These are phyloP conservation scores for Serendipita sp. DNA, from an alignment of 768 basidiomycete species.

Conservation along the genomic window DNA sequence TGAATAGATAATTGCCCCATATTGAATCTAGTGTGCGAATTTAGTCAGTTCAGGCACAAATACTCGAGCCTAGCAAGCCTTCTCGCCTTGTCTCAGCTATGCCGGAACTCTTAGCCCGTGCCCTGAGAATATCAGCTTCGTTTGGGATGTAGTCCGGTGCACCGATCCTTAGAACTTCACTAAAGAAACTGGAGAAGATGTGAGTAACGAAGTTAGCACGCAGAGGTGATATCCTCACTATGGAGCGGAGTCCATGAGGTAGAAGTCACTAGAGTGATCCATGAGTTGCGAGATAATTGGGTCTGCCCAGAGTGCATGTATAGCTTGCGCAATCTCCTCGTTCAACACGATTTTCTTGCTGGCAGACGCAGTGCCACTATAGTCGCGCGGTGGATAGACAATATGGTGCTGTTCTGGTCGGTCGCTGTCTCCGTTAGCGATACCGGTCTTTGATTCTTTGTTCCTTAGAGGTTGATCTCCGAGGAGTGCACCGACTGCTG, in stretches of 20 bases:
- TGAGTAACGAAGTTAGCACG: neutral
- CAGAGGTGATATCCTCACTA: constrained; percentile 37
- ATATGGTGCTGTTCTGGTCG: neutral
- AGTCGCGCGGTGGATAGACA: constrained; percentile 13
- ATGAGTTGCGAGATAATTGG: constrained; percentile 26
- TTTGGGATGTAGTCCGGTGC: constrained; percentile 67
- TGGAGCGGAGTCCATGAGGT: constrained; percentile 85
- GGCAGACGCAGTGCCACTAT: constrained; percentile 21
- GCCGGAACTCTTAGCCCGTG: constrained; percentile 78
- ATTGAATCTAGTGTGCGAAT: constrained; percentile 26
- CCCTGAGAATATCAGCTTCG: constrained; percentile 72
- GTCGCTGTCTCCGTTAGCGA: neutral
- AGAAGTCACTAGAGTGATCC: constrained; percentile 60
- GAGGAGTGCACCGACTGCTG: neutral
- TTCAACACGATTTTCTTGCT: constrained; percentile 25
- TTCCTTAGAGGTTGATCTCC: neutral
- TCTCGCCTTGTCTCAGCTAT: constrained; percentile 69
- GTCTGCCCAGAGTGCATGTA: constrained; percentile 40
- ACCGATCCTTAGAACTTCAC: constrained; percentile 70
- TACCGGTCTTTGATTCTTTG: neutral
- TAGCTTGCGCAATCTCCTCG: constrained; percentile 51
- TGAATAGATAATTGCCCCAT: constrained; percentile 46
- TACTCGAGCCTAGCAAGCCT: constrained; percentile 27
- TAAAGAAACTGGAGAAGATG: constrained; percentile 54
- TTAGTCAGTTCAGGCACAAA: constrained; percentile 16